phyloP scores from a whole-genome alignment of 371 early-diverging fungal genomes.

The Rhizomucor miehei region DNA sequence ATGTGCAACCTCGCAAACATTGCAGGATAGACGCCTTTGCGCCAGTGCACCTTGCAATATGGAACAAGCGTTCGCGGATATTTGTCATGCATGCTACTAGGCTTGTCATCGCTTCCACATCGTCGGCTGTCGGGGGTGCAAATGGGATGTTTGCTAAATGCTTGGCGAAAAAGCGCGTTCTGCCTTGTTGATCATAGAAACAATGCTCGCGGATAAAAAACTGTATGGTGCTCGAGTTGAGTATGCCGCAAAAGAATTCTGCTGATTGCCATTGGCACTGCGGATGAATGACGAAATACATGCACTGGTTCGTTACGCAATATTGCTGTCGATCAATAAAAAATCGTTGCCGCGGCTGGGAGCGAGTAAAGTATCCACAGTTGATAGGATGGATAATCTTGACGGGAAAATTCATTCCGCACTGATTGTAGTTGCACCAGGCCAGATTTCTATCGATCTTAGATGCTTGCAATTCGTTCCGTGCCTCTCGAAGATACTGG shows the following conservation, averaged over 20 bases:
- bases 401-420: constrained; percentile 49
- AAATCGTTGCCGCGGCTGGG: constrained; percentile 59
- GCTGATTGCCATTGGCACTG: constrained; percentile 20
- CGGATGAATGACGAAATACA: constrained; percentile 52
- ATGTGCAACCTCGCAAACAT: constrained; percentile 30
- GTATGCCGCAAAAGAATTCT: constrained; percentile 49
- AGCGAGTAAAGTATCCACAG: constrained; percentile 59
- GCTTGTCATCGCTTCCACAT: constrained; percentile 12
- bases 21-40: constrained; percentile 17
- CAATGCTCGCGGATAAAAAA: constrained; percentile 53
- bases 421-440: constrained; percentile 55
- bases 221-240: constrained; percentile 58
- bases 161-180: constrained; percentile 60
- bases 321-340: constrained; percentile 42
- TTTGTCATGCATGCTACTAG: constrained; percentile 20
- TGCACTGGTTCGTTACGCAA: constrained; percentile 59
- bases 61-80: constrained; percentile 20
- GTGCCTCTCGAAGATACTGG: constrained; percentile 41
- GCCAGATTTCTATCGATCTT: constrained; percentile 42
- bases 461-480: constrained; percentile 37
- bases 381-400: constrained; percentile 68
- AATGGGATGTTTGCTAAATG: constrained; percentile 65
- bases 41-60: constrained; percentile 7
- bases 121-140: constrained; percentile 24
- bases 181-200: constrained; percentile 61